These are phyloP conservation scores for Sedum album DNA, from an alignment of 164 flowering plant genomes.

Conservation along the genomic window DNA sequence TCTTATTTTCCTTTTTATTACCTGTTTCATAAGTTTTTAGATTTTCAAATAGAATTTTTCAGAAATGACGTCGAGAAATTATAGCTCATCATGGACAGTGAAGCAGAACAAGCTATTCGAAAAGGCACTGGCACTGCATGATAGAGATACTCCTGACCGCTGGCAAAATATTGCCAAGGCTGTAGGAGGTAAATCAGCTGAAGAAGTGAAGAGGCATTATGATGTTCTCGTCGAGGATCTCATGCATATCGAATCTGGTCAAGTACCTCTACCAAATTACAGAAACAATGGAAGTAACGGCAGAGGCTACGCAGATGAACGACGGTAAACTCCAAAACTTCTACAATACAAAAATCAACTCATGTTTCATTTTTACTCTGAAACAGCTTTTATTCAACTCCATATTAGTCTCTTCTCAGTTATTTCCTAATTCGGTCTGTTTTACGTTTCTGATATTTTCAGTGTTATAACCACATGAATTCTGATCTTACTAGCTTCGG, in stretches of 20 bases:
- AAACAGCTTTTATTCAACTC: not conserved
- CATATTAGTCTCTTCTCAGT: not conserved
- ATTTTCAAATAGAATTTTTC: not conserved
- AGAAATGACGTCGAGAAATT: slow-evolving; percentile 1
- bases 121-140: slow-evolving; percentile 2
- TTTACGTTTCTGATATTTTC: not conserved
- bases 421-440: not conserved
- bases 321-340: not conserved
- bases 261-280: slow-evolving; percentile 6
- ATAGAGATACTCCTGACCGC: slow-evolving; percentile 5
- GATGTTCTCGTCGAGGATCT: slow-evolving; percentile 4
- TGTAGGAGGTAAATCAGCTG: not conserved
- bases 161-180: slow-evolving; percentile 4
- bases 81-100: slow-evolving; percentile 5
- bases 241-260: slow-evolving; percentile 6
- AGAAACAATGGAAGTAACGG: slow-evolving; percentile 3
- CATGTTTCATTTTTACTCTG: not conserved
- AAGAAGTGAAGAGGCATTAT: slow-evolving; percentile 3
- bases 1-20: not conserved
- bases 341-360: not conserved
- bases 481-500: not conserved
- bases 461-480: not conserved
- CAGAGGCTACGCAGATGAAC: not conserved
- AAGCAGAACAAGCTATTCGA: slow-evolving; percentile 7
- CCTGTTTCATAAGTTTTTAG: not conserved